Conservation (phyloP, 495 filamentous ascomycete genomes). For the Neurospora sp. region DNA sequence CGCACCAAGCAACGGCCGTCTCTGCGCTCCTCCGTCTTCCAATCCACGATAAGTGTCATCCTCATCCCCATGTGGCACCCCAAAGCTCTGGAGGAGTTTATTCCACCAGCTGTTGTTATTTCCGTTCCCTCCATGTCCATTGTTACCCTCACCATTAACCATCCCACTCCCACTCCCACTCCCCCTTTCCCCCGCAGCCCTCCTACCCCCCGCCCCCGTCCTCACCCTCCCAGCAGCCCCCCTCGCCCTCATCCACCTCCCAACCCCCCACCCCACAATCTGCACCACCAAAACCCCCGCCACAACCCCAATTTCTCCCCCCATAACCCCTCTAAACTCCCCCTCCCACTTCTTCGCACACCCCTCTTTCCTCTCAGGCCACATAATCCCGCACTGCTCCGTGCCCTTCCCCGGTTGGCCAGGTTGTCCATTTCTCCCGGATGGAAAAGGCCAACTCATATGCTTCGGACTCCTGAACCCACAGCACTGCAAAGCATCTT, state of each 20-base stretch:
- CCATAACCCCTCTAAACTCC: conserved; percentile 1
- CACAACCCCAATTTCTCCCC: conserved; percentile 8
- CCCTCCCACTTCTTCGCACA: conserved; percentile 7
- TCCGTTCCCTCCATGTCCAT: not conserved
- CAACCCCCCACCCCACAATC: not conserved
- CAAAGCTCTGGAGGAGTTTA: not conserved
- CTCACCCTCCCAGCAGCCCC: not conserved
- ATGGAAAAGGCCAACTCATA: conserved; percentile 47
- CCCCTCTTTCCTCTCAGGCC: conserved; percentile 3
- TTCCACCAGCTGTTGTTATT: not conserved
- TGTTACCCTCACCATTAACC: not conserved
- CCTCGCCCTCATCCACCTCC: not conserved
- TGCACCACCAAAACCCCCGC: conserved; percentile 8
- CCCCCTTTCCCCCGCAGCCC: not conserved
- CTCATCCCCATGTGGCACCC: not conserved
- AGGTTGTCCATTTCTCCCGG: not conserved
- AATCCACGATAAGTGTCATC: not conserved
- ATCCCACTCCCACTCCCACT: not conserved
- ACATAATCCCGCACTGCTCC: not conserved
- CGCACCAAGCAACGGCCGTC: not conserved
- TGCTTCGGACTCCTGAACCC: conserved; percentile 48
- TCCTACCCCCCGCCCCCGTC: not conserved
- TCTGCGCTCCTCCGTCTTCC: not conserved
- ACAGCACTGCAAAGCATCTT: conserved; percentile 57
- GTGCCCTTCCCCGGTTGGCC: not conserved